Conservation (phyloP, 345 rosid species). For the Aegle marmelos region DNA sequence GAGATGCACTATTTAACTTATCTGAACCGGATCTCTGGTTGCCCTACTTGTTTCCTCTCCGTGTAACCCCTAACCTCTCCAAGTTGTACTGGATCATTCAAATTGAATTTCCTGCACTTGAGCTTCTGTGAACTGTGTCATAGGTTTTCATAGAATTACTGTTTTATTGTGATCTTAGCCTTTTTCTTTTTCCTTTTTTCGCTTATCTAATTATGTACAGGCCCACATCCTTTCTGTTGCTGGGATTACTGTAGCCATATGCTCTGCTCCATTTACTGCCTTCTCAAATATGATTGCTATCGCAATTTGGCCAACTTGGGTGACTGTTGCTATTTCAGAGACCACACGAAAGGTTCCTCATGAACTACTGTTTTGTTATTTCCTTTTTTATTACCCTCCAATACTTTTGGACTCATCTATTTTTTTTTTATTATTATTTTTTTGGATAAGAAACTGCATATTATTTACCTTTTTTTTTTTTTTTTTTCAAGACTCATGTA, state of each 20-base stretch:
- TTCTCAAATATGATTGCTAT: slow-evolving; percentile 66
- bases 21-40: background rate
- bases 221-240: slow-evolving; percentile 82
- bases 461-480: too few relatives aligned
- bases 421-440: too few relatives aligned
- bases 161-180: background rate
- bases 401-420: background rate
- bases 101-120: background rate
- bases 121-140: background rate
- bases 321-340: slow-evolving; percentile 73
- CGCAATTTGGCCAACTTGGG: slow-evolving; percentile 91
- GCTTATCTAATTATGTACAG: slow-evolving; percentile 36
- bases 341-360: slow-evolving; percentile 75
- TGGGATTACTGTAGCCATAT: slow-evolving; percentile 75
- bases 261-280: slow-evolving; percentile 73
- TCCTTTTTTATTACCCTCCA: background rate
- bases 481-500: too few relatives aligned
- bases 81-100: background rate
- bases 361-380: background rate
- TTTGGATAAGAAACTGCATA: too few relatives aligned
- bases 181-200: background rate
- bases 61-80: background rate
- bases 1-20: background rate
- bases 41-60: background rate
- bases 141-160: background rate